Percentiles rank a stretch among this genome's conserved stretches.
Conservation (phyloP, 1,284 basidiomycete species). For the Athelia sp. region DNA sequence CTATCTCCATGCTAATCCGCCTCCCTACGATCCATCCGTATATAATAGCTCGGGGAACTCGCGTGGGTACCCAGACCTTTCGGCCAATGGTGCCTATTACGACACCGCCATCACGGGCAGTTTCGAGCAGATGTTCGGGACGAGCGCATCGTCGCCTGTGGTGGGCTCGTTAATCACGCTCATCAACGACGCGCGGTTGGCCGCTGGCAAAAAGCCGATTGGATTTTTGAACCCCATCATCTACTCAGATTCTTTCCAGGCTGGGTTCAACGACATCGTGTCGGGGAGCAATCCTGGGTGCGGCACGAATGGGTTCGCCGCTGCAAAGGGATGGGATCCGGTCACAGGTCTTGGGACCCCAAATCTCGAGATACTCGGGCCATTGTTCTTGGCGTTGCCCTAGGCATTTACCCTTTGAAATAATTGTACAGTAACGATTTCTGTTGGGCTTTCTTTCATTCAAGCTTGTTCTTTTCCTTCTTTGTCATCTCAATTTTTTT, state of each 20-base stretch:
- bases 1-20: constrained; percentile 9
- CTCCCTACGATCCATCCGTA: constrained; percentile 15
- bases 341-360: constrained; percentile 24
- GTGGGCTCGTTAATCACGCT: constrained; percentile 27
- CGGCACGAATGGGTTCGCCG: constrained; percentile 17
- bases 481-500: too few relatives aligned
- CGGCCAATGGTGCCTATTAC: constrained; percentile 28
- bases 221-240: constrained; percentile 20
- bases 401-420: too few relatives aligned
- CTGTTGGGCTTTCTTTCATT: too few relatives aligned
- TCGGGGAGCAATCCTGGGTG: constrained; percentile 23
- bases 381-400: constrained; percentile 22
- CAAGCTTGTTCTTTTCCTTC: too few relatives aligned
- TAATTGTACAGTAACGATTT: too few relatives aligned
- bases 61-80: neutral
- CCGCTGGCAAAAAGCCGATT: constrained; percentile 19
- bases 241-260: constrained; percentile 19
- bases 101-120: constrained; percentile 25
- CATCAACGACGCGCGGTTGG: constrained; percentile 29
- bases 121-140: constrained; percentile 15
- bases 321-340: constrained; percentile 19
- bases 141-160: constrained; percentile 19
- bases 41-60: constrained; percentile 18
- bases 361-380: constrained; percentile 23
- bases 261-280: constrained; percentile 30